Conservation (phyloP, 805 yeast species). For the Candida chauliodis region DNA sequence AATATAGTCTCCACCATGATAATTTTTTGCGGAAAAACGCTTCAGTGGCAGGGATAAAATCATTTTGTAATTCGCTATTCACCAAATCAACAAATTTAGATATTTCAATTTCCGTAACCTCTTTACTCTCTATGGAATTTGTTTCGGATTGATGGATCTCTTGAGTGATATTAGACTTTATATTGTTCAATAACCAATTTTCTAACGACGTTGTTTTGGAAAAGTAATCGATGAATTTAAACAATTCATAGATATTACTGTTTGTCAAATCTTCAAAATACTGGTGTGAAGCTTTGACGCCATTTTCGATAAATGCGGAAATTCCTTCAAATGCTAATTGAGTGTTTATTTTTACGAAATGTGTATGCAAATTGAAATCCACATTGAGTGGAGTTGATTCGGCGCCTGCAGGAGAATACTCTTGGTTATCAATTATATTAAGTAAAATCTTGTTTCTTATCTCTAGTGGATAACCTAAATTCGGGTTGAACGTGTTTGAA, state of each 20-base stretch:
- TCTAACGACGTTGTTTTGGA: constrained; percentile 21
- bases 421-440: constrained; percentile 36
- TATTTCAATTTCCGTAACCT: constrained; percentile 22
- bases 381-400: constrained; percentile 26
- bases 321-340: constrained; percentile 26
- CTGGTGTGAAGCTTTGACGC: constrained; percentile 27
- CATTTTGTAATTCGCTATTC: constrained; percentile 35
- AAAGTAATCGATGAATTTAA: constrained; percentile 28
- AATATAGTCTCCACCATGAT: constrained; percentile 42
- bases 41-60: constrained; percentile 29
- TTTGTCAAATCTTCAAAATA: constrained; percentile 26
- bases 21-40: constrained; percentile 27
- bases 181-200: constrained; percentile 20
- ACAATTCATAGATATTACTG: constrained; percentile 35
- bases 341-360: constrained; percentile 32
- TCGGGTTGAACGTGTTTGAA: constrained; percentile 9
- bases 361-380: constrained; percentile 14
- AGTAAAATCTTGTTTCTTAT: constrained; percentile 23
- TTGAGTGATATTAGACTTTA: constrained; percentile 12
- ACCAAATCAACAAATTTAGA: constrained; percentile 25
- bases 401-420: constrained; percentile 33
- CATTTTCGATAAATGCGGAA: constrained; percentile 23
- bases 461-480: constrained; percentile 9
- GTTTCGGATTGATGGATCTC: constrained; percentile 15
- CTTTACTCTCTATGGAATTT: constrained; percentile 13